A percentile compares a stretch with the other conserved stretches of the same genome.
These are phyloP conservation scores for Ganoderma sp. DNA, from an alignment of 1,284 basidiomycete genomes.

Conservation along the genomic window DNA sequence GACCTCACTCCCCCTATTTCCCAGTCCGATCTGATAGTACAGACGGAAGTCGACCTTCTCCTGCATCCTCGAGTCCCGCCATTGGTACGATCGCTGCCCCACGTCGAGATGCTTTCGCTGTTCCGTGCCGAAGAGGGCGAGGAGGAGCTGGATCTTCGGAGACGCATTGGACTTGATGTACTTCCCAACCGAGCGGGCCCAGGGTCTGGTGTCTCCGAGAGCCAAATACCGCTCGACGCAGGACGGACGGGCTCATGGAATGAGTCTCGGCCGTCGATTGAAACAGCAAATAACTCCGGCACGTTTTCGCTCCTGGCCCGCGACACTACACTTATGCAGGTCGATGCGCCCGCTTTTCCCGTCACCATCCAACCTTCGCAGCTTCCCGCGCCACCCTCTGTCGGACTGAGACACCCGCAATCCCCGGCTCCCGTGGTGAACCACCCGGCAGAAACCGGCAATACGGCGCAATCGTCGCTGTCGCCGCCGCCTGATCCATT, in stretches of 20 bases:
- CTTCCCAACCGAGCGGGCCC: constrained; percentile 13
- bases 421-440: neutral
- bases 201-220: constrained; percentile 14
- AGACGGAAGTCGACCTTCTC: constrained; percentile 62
- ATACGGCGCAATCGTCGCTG: constrained; percentile 11
- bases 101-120: constrained; percentile 63
- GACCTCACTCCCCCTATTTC: constrained; percentile 14
- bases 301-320: constrained; percentile 8
- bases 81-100: constrained; percentile 70
- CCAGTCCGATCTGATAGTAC: constrained; percentile 31
- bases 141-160: constrained; percentile 59
- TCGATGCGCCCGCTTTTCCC: constrained; percentile 19
- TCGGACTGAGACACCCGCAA: constrained; percentile 4
- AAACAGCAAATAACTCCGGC: constrained; percentile 16
- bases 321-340: constrained; percentile 20
- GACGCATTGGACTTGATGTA: constrained; percentile 46
- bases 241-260: constrained; percentile 8
- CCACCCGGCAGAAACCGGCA: neutral
- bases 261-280: neutral
- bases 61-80: constrained; percentile 81
- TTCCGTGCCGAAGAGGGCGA: constrained; percentile 64
- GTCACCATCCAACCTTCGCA: neutral
- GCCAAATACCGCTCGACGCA: constrained; percentile 10
- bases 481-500: constrained; percentile 31
- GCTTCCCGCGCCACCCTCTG: constrained; percentile 2